Base-by-base conservation (phyloP, 2,329 filamentous ascomycete species). In the Diaporthe aspalathi region DNA sequence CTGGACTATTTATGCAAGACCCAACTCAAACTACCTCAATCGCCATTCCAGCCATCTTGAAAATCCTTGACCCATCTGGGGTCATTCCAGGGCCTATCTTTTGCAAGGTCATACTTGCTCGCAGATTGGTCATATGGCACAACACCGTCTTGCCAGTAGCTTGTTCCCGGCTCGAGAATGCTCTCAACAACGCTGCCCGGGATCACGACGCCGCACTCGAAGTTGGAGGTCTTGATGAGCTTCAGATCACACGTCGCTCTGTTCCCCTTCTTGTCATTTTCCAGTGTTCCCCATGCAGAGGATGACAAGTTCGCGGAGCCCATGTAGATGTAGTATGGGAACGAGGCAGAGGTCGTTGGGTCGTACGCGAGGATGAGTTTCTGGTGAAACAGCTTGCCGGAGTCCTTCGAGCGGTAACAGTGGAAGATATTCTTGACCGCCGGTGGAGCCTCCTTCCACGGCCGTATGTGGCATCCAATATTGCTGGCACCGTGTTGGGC, bases 281-380 rank as follows among this genome's bases (percentile, higher is more conserved):
- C 74, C 1, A 77, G 63, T 11, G 70, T 47, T 2, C 76, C 76
- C 76, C 76, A 77, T 6, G 76, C 75, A 2, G 76, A 74, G 17
- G 74, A 73, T 1, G 75, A 75, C 16, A 78, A 57, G 43, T 76
- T 77, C 2, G 76, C 76, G 8, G 76, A 78, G 43, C 76, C 76
- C n/a, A 78, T 45, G 27, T 78, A 78, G 35, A 75, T n/a, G 40
- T 74, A 78, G 63, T 75, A 73, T 12, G 75, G 76, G 20, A 53
- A 14, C 2, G 62, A 56, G 22, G 32, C 24, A 14, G 49, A 17
- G 14, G 71, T 53, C 14, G 20, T 17, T 12, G 71, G 71, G 47
- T 77, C 71, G 53, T 75, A 76, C 2, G 75, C 74, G 17, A 77
- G 52, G 4, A 77, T 75, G 9, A 77, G 29, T 47, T 77, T 77